Percentiles rank a stretch among this genome's conserved stretches.
These are phyloP conservation scores for Saururus chinensis DNA, from an alignment of 164 flowering plant genomes.

Conservation along the genomic window DNA sequence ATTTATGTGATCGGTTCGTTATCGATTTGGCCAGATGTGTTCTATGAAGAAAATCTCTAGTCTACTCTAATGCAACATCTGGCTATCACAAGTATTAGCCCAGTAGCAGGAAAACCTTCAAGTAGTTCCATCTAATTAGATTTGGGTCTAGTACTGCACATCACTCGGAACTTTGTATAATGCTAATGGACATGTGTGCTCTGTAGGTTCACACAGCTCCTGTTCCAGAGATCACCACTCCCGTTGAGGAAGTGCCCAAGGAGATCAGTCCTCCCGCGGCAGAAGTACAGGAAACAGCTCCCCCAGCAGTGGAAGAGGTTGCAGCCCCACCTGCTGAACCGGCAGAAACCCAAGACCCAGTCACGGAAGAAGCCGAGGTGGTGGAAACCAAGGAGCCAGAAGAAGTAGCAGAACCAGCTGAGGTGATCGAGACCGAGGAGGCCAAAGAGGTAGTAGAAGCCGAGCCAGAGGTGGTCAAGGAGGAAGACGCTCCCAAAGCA, in stretches of 20 bases:
- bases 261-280: not conserved
- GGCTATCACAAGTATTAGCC: no score
- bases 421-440: not conserved
- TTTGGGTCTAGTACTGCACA: no score
- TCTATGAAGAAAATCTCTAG: no score
- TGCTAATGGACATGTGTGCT: no score
- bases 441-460: not conserved
- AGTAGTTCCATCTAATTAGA: no score
- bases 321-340: not conserved
- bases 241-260: not conserved
- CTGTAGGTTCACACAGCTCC: conserved; percentile 1
- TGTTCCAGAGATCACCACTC: not conserved
- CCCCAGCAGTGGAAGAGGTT: not conserved
- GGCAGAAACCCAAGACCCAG: not conserved
- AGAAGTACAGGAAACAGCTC: not conserved
- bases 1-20: no score
- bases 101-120: no score
- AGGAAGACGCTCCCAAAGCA: not conserved
- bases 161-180: no score
- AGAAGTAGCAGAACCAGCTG: not conserved
- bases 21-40: no score
- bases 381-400: not conserved
- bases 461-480: not conserved
- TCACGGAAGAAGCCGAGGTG: not conserved
- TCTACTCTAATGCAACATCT: no score